Base-by-base conservation (phyloP, 352 stramenopile species). In the Aphanomyces astaci region DNA sequence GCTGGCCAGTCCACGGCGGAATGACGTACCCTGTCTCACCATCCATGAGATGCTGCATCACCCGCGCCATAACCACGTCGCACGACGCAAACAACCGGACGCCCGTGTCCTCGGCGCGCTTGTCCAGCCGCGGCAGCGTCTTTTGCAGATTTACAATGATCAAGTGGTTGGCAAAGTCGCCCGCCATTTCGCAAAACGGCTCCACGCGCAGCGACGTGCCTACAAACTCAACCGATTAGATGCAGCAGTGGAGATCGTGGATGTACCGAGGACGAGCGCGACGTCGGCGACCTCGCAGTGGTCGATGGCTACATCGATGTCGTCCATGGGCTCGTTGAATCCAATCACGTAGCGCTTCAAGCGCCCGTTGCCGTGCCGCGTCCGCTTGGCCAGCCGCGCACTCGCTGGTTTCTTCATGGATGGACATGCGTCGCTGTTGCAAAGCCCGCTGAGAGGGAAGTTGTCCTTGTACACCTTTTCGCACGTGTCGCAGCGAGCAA, bases 401-500 rank as follows among this genome's bases (percentile, higher is more conserved):
- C 86, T 76, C 15, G 90, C 63, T 0, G 78, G 73, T 2, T 83
- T 71, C 72, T 88, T 90, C 9, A 79, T 88, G 67, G 82, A 90
- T 39, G 81, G 72, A 69, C 84, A 93, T 46, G 75, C 70, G 0
- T 68, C 53, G 53, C 88, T 79, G 60, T 87, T 74, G 74, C 84
- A 93, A 30, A 93, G 72, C 4, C 84, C 84, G 0, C 77, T 87
- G 72, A 76, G 78, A 0, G 84, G 84, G 56, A 93, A 93, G 55
- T 87, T 74, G 4, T 66, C 64, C 56, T 76, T 81, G 71, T 94
- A 94, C 59, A 92, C 78, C 73, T 90, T 91, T 77, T 92, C 85
- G 59, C 85, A 94, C 31, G 83, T 94, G 71, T 94, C 83, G 62
- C 85, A 94, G 46, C 88, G 89, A 32, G 81, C 85, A 24, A 89